A percentile compares a stretch with the other conserved stretches of the same genome.
These are phyloP conservation scores for Cladorrhinum samala DNA, from an alignment of 495 filamentous ascomycete species.

Conservation along the genomic window DNA sequence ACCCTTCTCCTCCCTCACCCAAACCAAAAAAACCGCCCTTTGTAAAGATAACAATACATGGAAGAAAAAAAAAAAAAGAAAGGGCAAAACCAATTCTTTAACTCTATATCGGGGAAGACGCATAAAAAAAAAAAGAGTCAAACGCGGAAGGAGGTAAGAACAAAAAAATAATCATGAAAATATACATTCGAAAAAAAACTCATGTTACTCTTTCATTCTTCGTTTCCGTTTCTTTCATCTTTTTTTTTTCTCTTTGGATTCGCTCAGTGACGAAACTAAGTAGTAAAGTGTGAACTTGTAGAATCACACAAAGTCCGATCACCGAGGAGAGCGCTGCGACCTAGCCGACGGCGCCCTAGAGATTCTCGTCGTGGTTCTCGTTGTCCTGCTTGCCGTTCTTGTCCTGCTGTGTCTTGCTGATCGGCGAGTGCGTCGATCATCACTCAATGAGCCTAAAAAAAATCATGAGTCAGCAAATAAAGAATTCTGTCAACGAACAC, in stretches of 20 bases:
- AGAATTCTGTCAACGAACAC: too few species aligned
- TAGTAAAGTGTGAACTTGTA: too few species aligned
- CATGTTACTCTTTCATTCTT: too few species aligned
- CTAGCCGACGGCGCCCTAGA: conserved; percentile 23
- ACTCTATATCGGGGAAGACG: neutral
- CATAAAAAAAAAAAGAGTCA: neutral
- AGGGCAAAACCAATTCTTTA: too few species aligned
- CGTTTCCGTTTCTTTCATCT: neutral
- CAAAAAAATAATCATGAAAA: too few species aligned
- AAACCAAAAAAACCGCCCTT: too few species aligned
- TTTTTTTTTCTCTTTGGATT: neutral
- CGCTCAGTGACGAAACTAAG: neutral
- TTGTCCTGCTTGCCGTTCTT: conserved; percentile 21
- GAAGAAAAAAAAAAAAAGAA: too few species aligned
- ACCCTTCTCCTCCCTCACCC: too few species aligned
- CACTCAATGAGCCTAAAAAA: conserved; percentile 36
- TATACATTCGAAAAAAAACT: too few species aligned
- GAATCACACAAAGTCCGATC: neutral
- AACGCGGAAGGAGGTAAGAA: neutral
- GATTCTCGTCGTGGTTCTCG: conserved; percentile 26
- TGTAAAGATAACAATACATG: too few species aligned
- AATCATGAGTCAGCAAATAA: conserved; percentile 16
- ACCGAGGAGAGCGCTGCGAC: conserved; percentile 14
- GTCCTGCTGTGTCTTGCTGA: conserved; percentile 17
- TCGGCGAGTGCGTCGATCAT: conserved; percentile 26